Conservation (phyloP, 2,329 filamentous ascomycete genomes). For the Paecilomyces dactylethromorphus region DNA sequence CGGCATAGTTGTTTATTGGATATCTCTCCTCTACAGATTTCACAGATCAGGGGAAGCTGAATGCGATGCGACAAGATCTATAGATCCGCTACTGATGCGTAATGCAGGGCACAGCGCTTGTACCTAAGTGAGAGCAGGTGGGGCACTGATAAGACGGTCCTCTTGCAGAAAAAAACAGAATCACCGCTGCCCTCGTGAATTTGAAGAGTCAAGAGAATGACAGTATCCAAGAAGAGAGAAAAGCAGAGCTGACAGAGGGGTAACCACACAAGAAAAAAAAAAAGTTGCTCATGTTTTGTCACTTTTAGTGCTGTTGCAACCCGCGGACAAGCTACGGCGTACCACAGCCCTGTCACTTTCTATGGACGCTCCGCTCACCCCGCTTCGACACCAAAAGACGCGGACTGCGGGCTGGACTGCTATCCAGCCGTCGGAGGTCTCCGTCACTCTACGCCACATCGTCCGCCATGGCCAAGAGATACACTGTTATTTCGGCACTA, state of each 20-base stretch:
- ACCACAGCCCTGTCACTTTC: too few species aligned
- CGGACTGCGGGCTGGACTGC: too few species aligned
- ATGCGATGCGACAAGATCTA: neutral
- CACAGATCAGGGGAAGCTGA: neutral
- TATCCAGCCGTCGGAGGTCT: neutral
- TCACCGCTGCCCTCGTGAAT: neutral
- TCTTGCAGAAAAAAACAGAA: neutral
- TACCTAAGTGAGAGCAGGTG: neutral
- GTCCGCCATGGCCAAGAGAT: neutral
- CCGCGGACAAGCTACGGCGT: neutral
- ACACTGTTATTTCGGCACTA: neutral
- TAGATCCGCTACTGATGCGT: neutral
- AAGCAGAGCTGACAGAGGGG: neutral
- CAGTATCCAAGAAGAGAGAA: neutral
- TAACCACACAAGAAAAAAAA: neutral
- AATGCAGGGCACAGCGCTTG: neutral
- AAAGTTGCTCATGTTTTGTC: neutral
- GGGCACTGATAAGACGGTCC: neutral
- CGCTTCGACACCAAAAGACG: neutral
- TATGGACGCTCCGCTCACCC: neutral
- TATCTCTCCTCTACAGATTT: neutral
- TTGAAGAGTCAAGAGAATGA: neutral
- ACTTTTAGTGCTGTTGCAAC: neutral
- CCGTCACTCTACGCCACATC: neutral
- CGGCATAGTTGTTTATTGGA: constrained; percentile 53